Conservation (phyloP, 164 flowering plant species). For the Cinnamomum micranthum region DNA sequence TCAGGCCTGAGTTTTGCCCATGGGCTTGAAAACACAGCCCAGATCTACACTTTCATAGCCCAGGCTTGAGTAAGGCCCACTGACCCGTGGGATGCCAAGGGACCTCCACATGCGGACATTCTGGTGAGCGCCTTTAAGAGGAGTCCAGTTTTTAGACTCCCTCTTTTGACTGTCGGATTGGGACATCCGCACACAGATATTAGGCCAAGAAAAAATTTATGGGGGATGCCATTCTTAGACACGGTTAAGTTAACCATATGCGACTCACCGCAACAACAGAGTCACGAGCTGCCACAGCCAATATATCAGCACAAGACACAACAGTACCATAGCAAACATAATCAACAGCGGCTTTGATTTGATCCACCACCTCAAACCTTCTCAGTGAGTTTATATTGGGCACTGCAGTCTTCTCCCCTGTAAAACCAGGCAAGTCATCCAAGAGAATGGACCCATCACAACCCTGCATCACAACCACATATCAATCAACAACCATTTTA, state of each 20-base stretch:
- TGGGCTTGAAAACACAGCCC: too few species aligned
- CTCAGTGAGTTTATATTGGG: constrained; percentile 20
- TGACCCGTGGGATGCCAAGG: too few species aligned
- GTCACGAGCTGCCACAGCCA: constrained; percentile 25
- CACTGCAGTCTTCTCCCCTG: constrained; percentile 18
- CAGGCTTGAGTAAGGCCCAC: too few species aligned
- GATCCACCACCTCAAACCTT: constrained; percentile 20
- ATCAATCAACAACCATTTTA: neutral
- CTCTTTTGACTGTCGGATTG: too few species aligned
- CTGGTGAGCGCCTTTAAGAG: too few species aligned
- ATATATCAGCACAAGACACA: constrained; percentile 25
- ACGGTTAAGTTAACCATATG: too few species aligned
- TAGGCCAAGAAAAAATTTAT: too few species aligned
- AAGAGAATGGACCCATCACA: constrained; percentile 27
- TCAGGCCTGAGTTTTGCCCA: too few species aligned
- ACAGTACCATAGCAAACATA: constrained; percentile 10
- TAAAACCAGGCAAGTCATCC: constrained; percentile 21
- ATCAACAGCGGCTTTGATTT: constrained; percentile 20
- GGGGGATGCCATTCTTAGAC: neutral
- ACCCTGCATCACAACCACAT: constrained; percentile 13
- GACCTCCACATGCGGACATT: too few species aligned
- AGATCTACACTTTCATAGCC: too few species aligned
- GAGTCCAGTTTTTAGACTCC: too few species aligned
- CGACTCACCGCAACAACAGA: constrained; percentile 16
- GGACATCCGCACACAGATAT: too few species aligned